A percentile compares a stretch with the other conserved stretches of the same genome.
Evolutionary conservation across 371 early-diverging fungal species (phyloP).

Genomic region (Actinomucor elegans): DNA sequence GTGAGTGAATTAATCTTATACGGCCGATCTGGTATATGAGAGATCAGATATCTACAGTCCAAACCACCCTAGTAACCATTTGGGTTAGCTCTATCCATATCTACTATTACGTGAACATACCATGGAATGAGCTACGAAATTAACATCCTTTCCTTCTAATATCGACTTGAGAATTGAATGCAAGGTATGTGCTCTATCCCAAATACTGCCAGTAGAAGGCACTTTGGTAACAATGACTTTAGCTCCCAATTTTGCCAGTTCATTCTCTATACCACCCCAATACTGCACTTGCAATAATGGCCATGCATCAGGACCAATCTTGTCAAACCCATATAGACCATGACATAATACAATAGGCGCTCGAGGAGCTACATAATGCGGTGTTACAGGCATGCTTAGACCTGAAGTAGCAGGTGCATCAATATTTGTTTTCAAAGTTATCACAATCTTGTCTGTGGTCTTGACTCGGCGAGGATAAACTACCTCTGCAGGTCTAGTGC

Average conservation of each 20-base stretch:
- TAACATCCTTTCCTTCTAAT: conserved; percentile 62
- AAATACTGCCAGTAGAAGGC: conserved; percentile 77
- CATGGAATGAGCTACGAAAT: conserved; percentile 93
- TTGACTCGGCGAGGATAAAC: conserved; percentile 13
- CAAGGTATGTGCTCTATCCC: conserved; percentile 76
- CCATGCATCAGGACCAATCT: conserved; percentile 68
- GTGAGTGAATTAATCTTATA: conserved; percentile 78
- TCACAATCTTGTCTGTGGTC: neutral
- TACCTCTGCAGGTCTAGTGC: neutral
- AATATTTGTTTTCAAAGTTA: conserved; percentile 2
- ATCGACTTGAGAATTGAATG: conserved; percentile 60
- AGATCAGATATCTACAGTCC: conserved; percentile 82
- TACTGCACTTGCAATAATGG: conserved; percentile 86
- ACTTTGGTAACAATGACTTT: conserved; percentile 84
- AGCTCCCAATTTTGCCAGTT: conserved; percentile 78
- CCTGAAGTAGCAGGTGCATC: conserved; percentile 15
- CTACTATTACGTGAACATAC: no score
- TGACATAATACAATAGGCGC: conserved; percentile 88
- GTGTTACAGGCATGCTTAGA: conserved; percentile 52
- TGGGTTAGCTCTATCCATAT: no score
- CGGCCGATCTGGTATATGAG: conserved; percentile 65
- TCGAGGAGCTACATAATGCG: conserved; percentile 72
- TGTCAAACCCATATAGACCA: conserved; percentile 91
- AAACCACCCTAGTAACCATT: conserved; percentile 83
- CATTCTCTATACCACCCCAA: conserved; percentile 86